Evolutionary conservation across 441 rosid genomes (phyloP).

Genomic region (Adansonia gregorii): DNA sequence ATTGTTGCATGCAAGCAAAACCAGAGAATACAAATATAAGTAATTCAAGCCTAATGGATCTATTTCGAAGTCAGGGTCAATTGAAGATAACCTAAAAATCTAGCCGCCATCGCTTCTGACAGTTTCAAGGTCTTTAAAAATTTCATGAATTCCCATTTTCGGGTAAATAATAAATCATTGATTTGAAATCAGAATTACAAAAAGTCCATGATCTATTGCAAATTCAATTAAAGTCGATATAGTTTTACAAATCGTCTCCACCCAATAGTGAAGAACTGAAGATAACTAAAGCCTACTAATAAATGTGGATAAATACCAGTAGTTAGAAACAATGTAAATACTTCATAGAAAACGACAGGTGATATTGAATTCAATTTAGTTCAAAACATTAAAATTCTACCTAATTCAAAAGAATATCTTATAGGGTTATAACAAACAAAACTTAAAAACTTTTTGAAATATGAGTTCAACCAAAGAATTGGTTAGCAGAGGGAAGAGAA

Average conservation of each 20-base stretch:
- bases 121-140: background rate
- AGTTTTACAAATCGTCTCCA: background rate
- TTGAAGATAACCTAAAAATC: background rate
- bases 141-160: background rate
- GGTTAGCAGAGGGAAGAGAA: background rate
- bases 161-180: background rate
- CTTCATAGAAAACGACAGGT: background rate
- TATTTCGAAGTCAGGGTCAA: background rate
- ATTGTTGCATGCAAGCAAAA: background rate
- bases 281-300: background rate
- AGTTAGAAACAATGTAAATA: background rate
- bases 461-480: conserved; percentile 13
- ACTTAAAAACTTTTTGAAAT: conserved; percentile 3
- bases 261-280: background rate
- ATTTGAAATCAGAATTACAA: background rate
- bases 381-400: background rate
- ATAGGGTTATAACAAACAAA: background rate
- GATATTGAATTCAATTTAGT: background rate
- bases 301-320: background rate
- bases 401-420: background rate
- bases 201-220: background rate
- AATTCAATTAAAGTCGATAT: background rate
- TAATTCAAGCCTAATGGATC: conserved; percentile 3
- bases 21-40: background rate
- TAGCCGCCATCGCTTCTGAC: background rate